Evolutionary conservation across 345 rosid species (phyloP), one percentile per base, ranked within the genome.

Genomic region (Eutrema japonicum): DNA sequence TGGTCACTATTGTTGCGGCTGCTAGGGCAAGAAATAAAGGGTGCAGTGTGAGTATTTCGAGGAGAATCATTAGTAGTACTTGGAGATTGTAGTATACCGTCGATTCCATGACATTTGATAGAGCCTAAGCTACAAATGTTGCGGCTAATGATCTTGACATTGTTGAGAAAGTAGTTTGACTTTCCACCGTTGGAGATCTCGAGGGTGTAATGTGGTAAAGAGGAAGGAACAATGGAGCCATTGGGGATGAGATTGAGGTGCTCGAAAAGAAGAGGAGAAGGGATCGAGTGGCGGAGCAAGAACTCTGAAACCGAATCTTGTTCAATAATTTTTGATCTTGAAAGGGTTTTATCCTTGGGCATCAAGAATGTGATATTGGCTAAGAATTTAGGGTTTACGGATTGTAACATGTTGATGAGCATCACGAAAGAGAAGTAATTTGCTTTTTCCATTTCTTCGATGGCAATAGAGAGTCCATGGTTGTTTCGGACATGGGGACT

Each of bases 41-140:
- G 79, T 6, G 51, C 26, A 10, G 72, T 54, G 45, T 81, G 71
- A n/a, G 65, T 76, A 7, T n/a, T 63, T n/a, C 18, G 49, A 3
- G 64, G 48, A 58, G 76, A 59, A 33, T 65, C 68, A 35, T 77
- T 18, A 18, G 18, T 10, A 26, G n/a, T 35, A 27, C 41, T 55
- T 14, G 41, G 43, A 8, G 66, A 64, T 11, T 22, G 54, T 57
- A 92, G 40, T 56, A 88, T 85, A 5, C 87, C 87, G 47, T 85
- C 89, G 7, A 90, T 79, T 22, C 95, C 96, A 66, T 93, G 98
- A 68, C 98, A 90, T 33, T 90, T 75, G 57, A 90, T 90, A 13
- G 98, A 83, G 2, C 85, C 84, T 18, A 80, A 73, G 14, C 67
- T 83, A 73, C 96, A 93, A 48, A 93, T 72, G 47, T 90, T 80